A percentile compares a stretch with the other conserved stretches of the same genome.
phyloP scores from a whole-genome alignment of 1,139 yeast species.

The Saccharomyces hybrid region DNA sequence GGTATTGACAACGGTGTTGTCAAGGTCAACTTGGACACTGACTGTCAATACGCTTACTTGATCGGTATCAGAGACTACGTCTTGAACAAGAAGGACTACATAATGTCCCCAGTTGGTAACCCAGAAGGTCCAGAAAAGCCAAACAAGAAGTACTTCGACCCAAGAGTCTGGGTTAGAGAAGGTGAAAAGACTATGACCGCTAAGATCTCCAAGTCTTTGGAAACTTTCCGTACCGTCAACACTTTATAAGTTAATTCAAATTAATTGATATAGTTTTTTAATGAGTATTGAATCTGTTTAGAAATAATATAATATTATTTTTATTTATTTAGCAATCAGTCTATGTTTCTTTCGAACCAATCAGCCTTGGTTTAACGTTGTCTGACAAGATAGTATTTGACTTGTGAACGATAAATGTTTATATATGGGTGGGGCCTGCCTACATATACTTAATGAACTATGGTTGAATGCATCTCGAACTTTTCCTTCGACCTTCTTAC shows the following conservation, averaged over 20 bases:
- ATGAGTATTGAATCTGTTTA: constrained; percentile 1
- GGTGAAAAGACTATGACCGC: constrained; percentile 97
- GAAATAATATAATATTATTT: background rate
- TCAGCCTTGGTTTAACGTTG: background rate
- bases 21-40: constrained; percentile 98
- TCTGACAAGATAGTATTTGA: background rate
- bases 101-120: constrained; percentile 87
- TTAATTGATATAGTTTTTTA: background rate
- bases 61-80: constrained; percentile 95
- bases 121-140: constrained; percentile 99
- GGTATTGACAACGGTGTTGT: constrained; percentile 93
- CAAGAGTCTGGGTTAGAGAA: constrained; percentile 99
- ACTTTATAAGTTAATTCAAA: constrained; percentile 39
- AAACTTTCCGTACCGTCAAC: constrained; percentile 73
- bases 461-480: background rate
- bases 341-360: background rate
- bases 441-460: background rate
- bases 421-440: background rate
- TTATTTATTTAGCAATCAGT: background rate
- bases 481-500: background rate
- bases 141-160: constrained; percentile 98
- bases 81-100: constrained; percentile 91
- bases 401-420: background rate
- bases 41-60: constrained; percentile 97
- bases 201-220: constrained; percentile 79